Conservation (phyloP, 2,329 filamentous ascomycete species). For the Cadophora luteo-olivacea region DNA sequence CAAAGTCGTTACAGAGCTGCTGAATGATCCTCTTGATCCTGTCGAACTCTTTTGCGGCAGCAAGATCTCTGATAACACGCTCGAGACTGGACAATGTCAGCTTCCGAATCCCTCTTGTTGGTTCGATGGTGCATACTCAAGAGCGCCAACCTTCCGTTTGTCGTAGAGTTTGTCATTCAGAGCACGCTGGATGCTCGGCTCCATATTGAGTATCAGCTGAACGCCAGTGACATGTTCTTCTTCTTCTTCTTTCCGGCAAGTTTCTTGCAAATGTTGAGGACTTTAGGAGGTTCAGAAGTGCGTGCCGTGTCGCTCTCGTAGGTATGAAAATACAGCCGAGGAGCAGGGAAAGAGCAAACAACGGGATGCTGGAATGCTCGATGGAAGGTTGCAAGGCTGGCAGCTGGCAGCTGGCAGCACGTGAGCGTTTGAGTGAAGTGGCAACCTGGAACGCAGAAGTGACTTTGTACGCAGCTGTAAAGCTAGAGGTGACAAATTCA, state of each 20-base stretch:
- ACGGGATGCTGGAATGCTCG: background rate
- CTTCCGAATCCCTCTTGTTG: conserved; percentile 31
- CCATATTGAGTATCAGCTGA: conserved; percentile 63
- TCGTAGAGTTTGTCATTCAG: conserved; percentile 99
- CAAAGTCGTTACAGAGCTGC: conserved; percentile 96
- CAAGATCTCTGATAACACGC: conserved; percentile 84
- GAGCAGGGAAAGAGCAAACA: conserved; percentile 9
- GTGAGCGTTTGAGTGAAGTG: background rate
- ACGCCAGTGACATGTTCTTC: conserved; percentile 30
- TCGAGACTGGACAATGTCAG: conserved; percentile 70
- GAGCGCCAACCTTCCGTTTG: conserved; percentile 92
- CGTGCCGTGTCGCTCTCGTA: background rate
- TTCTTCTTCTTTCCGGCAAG: conserved; percentile 1
- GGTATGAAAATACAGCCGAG: background rate
- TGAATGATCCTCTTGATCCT: conserved; percentile 88
- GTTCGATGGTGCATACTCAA: conserved; percentile 74
- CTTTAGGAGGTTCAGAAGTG: conserved; percentile 4
- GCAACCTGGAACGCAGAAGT: no score
- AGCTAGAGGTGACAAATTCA: no score
- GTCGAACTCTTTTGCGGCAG: conserved; percentile 76
- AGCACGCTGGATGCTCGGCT: conserved; percentile 85
- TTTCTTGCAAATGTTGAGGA: background rate
- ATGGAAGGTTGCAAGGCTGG: background rate
- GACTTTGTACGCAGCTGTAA: no score
- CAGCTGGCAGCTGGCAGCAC: background rate